Evolutionary conservation across 2,329 filamentous ascomycete species (phyloP).

Genomic region (Pseudogymnoascus sp.): DNA sequence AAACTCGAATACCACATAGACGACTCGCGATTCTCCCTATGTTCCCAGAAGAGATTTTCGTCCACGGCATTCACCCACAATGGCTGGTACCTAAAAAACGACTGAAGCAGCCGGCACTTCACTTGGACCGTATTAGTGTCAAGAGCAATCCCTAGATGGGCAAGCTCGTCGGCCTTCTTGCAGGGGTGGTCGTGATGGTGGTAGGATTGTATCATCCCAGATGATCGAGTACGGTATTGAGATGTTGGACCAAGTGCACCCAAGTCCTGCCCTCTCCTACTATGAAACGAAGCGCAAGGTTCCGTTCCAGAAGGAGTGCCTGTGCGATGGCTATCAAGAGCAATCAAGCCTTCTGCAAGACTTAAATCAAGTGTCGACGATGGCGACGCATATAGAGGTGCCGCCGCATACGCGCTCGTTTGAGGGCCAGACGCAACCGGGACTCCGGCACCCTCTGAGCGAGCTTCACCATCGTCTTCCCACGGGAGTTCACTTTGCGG

Average conservation of each 20-base stretch:
- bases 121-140: neutral
- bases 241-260: neutral
- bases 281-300: neutral
- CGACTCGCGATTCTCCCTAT: neutral
- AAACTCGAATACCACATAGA: conserved; percentile 7
- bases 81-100: conserved; percentile 7
- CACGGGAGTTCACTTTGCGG: neutral
- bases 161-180: neutral
- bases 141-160: conserved; percentile 2
- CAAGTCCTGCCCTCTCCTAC: neutral
- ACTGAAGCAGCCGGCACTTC: conserved; percentile 3
- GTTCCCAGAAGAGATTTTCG: neutral
- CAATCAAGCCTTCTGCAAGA: neutral
- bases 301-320: neutral
- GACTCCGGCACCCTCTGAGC: neutral
- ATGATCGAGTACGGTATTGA: neutral
- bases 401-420: neutral
- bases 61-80: conserved; percentile 8
- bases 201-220: neutral
- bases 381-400: neutral
- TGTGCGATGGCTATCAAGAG: neutral
- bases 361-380: neutral
- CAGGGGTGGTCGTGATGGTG: neutral
- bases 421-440: neutral
- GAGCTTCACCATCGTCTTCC: neutral